A percentile compares a stretch with the other conserved stretches of the same genome.
Evolutionary conservation across 225 moss, liverwort and hornwort species (phyloP).

Genomic region (Marchantia polymorpha): DNA sequence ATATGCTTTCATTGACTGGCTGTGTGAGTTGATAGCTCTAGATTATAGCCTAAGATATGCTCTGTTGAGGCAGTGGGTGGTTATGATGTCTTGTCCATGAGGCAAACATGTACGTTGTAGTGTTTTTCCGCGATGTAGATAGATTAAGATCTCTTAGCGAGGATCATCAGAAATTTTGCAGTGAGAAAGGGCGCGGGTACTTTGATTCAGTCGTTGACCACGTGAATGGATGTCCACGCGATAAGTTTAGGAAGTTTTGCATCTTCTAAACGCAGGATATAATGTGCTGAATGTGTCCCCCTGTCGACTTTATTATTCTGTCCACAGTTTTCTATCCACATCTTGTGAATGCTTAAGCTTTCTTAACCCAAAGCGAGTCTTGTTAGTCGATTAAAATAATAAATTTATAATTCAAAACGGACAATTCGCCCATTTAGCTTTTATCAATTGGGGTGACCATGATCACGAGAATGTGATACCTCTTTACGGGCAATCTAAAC

Average conservation of each 20-base stretch:
- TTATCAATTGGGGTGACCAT: too few relatives aligned
- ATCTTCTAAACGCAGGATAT: background rate
- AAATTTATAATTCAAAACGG: too few relatives aligned
- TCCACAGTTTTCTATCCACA: too few relatives aligned
- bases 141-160: constrained; percentile 6
- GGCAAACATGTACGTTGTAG: constrained; percentile 1
- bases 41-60: constrained; percentile 4
- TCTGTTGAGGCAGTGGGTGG: background rate
- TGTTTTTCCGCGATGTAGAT: constrained; percentile 1
- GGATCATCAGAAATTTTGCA: constrained; percentile 20
- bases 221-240: background rate
- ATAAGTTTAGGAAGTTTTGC: background rate
- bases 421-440: too few relatives aligned
- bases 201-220: background rate
- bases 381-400: too few relatives aligned
- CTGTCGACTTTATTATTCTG: too few relatives aligned
- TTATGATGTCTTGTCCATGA: background rate
- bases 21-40: constrained; percentile 8
- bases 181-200: background rate
- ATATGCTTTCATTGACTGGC: constrained; percentile 1
- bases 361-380: too few relatives aligned
- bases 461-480: too few relatives aligned
- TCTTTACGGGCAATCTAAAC: too few relatives aligned
- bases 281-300: too few relatives aligned
- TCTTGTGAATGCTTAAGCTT: too few relatives aligned